A percentile compares a stretch with the other conserved stretches of the same genome.
Evolutionary conservation across 2,329 filamentous ascomycete species (phyloP).

Genomic region (Cladophialophora carrionii): DNA sequence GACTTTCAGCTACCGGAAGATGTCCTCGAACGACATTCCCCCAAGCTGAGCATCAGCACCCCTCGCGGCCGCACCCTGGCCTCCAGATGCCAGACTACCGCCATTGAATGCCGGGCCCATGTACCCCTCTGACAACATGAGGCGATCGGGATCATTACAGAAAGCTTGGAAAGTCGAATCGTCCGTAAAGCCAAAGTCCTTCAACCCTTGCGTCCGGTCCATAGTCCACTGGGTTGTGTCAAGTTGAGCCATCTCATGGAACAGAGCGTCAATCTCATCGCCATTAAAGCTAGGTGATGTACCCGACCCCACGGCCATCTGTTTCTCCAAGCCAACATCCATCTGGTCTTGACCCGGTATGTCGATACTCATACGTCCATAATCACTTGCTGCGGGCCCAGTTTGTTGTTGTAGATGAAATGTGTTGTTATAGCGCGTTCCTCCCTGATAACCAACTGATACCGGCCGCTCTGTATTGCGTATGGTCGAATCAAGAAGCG

Average conservation of each 20-base stretch:
- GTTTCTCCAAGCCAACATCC: background rate
- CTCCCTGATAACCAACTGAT: slow-evolving; percentile 3
- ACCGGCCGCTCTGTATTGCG: background rate
- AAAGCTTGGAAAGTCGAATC: slow-evolving; percentile 51
- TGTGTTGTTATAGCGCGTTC: slow-evolving; percentile 3
- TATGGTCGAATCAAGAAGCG: background rate
- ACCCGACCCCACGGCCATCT: slow-evolving; percentile 5
- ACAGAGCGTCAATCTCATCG: slow-evolving; percentile 50
- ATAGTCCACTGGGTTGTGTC: slow-evolving; percentile 51
- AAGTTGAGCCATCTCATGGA: slow-evolving; percentile 51
- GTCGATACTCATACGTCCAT: slow-evolving; percentile 23
- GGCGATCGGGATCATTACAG: slow-evolving; percentile 50
- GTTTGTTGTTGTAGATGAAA: slow-evolving; percentile 1
- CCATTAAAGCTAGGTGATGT: slow-evolving; percentile 38
- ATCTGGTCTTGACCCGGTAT: slow-evolving; percentile 9
- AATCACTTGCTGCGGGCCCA: slow-evolving; percentile 14
- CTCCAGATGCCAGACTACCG: slow-evolving; percentile 4
- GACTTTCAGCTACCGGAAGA: slow-evolving; percentile 8
- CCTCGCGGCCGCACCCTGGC: background rate
- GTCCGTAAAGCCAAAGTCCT: slow-evolving; percentile 51
- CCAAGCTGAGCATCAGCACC: background rate
- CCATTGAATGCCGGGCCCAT: slow-evolving; percentile 25
- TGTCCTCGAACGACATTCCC: slow-evolving; percentile 15
- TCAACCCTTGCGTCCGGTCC: slow-evolving; percentile 48
- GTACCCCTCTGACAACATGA: slow-evolving; percentile 29